Conservation (phyloP, 371 early-diverging fungal species). For the Mortierella sp. region DNA sequence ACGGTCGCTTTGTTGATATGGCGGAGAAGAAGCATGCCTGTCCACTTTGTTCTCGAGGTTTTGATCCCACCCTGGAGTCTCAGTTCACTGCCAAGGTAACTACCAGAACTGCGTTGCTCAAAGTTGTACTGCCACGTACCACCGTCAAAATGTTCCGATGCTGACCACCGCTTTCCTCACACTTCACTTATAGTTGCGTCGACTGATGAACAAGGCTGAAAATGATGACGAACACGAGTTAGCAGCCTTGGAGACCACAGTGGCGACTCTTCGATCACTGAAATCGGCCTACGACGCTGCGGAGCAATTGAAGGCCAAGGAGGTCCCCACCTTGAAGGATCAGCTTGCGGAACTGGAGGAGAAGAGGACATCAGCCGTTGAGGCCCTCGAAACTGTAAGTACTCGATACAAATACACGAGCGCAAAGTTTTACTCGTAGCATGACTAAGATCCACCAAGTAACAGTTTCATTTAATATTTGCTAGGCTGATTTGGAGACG, state of each 20-base stretch:
- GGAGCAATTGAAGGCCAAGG: constrained; percentile 21
- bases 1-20: constrained; percentile 60
- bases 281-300: constrained; percentile 42
- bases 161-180: neutral
- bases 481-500: constrained; percentile 35
- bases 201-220: constrained; percentile 40
- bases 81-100: constrained; percentile 47
- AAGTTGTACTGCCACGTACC: too few species aligned
- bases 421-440: neutral
- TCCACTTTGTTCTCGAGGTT: constrained; percentile 54
- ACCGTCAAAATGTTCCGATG: neutral
- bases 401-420: too few species aligned
- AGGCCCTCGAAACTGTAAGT: constrained; percentile 33
- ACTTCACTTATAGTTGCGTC: constrained; percentile 28
- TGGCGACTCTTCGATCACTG: constrained; percentile 55
- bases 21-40: constrained; percentile 55
- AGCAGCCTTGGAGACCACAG: constrained; percentile 35
- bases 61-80: constrained; percentile 54
- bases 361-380: neutral
- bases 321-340: constrained; percentile 42
- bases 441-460: neutral
- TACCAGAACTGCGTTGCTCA: neutral
- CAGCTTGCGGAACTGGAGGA: constrained; percentile 52
- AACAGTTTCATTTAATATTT: too few species aligned
- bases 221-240: constrained; percentile 57